Evolutionary conservation across 176 grass and related monocot genomes (phyloP), one percentile per base, ranked within the genome.

Genomic region (Musa schizocarpa): DNA sequence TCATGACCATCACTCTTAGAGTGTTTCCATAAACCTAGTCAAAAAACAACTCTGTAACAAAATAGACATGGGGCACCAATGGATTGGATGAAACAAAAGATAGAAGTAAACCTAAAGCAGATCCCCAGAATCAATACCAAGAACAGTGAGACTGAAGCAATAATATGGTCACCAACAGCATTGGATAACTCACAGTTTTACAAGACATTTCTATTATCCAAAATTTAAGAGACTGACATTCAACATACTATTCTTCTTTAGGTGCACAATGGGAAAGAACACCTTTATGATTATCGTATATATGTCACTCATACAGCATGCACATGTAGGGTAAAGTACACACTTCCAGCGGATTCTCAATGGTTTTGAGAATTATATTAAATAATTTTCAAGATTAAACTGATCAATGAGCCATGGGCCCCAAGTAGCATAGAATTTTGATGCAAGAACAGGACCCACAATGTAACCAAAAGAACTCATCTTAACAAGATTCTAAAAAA

Each of bases 1-100:
- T 98, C 90, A 23, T 98, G 94, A 0, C 90, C 94, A 70, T 93
- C 88, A 76, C 94, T 98, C 81, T 98, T 98, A 57, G 82, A 54
- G 34, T 89, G 90, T 78, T 98, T 93, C 94, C 94, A 98, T 72
- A 86, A 68, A 87, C 95, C 95, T 98, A 85, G 81, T 25, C 50
- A 10, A 82, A 17, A 65, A 48, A 23, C 54, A 63, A 13, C 11
- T 68, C 65, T 16, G 16, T 14, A 68, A 68, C 1, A 7, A 43
- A 34, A 16, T 43, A 68, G 1, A 14, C 2, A 34, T 68, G 1
- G 63, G 24, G n/a, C 3, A 11, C 63, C n/a, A 25, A 24, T 65
- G 63, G 23, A 65, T 1, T 3, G 63, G 22, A 24, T 25, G 63
- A 9, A 65, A 65, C 11, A 13, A 11, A 26, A 24, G 63, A 11